Evolutionary conservation across 495 filamentous ascomycete species (phyloP).

Genomic region (Penicillium lagena): DNA sequence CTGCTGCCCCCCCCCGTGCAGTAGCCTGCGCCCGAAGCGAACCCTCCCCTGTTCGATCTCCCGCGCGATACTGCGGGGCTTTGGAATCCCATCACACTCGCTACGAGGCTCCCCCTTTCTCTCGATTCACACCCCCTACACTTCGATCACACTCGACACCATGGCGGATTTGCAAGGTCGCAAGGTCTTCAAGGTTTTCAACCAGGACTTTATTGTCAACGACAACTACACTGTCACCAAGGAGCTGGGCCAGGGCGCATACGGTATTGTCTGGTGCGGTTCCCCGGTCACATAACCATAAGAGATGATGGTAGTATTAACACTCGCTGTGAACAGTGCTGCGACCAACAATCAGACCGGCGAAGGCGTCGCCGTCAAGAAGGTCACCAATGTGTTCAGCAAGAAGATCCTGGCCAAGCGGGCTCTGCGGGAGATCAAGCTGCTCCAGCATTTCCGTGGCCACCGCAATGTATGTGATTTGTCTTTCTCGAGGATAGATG

Average conservation of each 20-base stretch:
- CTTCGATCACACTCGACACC: conserved; percentile 8
- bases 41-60: conserved; percentile 10
- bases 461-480: conserved; percentile 59
- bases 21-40: too few species aligned
- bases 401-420: conserved; percentile 99
- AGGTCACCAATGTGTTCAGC: conserved; percentile 99
- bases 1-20: neutral
- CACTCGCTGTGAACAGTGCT: conserved; percentile 41
- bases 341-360: conserved; percentile 85
- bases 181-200: conserved; percentile 99
- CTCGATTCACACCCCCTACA: conserved; percentile 4
- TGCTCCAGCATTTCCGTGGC: conserved; percentile 95
- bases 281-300: neutral
- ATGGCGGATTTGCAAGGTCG: conserved; percentile 80
- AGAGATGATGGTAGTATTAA: too few species aligned
- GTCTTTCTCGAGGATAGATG: conserved; percentile 1
- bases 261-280: conserved; percentile 95
- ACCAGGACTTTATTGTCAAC: conserved; percentile 98
- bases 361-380: conserved; percentile 98
- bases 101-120: conserved; percentile 5
- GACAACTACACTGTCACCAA: conserved; percentile 98
- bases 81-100: conserved; percentile 13
- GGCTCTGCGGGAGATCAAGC: conserved; percentile 94
- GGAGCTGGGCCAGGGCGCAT: conserved; percentile 95
- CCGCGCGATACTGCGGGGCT: conserved; percentile 23